Evolutionary conservation across 305 asterid genomes (phyloP), one percentile per base, ranked within the genome.

Genomic region (Fraxinus xanthoxyloides): DNA sequence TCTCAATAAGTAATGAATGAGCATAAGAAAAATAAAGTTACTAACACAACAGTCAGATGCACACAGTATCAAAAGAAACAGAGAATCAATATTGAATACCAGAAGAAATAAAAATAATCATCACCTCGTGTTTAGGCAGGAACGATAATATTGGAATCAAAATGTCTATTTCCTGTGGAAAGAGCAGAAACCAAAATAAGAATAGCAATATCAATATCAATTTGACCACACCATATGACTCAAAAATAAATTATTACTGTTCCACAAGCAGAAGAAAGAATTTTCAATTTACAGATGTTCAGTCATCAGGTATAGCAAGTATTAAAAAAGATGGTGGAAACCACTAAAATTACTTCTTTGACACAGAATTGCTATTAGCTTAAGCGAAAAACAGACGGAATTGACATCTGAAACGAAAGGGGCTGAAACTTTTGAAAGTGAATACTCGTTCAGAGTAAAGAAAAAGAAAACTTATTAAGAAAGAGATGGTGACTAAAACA

Each of bases 51-150:
- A 65, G 65, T 84, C 43, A 75, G 77, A 81, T 79, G 75, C 77
- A 59, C 43, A 82, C 43, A 48, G 32, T 10, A 67, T 51, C 81
- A 15, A 85, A 85, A 32, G 31, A 54, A 69, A 31, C 65, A 80
- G 63, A 32, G 38, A 79, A 76, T 5, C 67, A 19, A 75, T 72
- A 17, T 32, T 72, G 26, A 19, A 72, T 72, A 34, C 32, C 30
- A 69, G 83, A 30, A 81, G 72, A 65, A 67, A 46, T 78, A 69
- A 48, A 86, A 79, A 80, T 48, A 78, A 81, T 72, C 83, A 77
- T 84, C 63, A 97, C 99, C 99, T 97, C 98, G 31, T 92, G 96
- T 86, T 88, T 94, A 59, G 94, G 89, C 84, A 94, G 89, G 94
- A 91, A 97, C 23, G 98, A 95, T 54, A 97, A 89, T 77, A 94